Conservation (phyloP, 2,329 filamentous ascomycete genomes). For the Stachybotrys chartarum region DNA sequence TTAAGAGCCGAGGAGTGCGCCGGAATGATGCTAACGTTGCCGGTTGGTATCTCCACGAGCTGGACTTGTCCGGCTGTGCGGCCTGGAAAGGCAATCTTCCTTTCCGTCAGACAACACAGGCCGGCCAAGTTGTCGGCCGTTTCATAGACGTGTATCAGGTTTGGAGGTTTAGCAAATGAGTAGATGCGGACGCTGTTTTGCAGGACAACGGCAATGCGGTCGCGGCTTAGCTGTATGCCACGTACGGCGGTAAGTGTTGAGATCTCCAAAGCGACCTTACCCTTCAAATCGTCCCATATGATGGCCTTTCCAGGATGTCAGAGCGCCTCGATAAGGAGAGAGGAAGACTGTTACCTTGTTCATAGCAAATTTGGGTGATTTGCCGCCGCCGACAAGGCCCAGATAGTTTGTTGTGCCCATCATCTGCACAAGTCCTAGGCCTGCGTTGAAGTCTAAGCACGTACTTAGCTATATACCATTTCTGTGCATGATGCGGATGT, state of each 20-base stretch:
- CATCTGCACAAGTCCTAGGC: conserved; percentile 79
- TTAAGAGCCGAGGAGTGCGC: conserved; percentile 76
- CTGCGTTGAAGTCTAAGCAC: conserved; percentile 64
- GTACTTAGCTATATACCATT: background rate
- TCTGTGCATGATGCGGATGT: background rate
- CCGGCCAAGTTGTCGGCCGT: conserved; percentile 81
- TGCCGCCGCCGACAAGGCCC: conserved; percentile 82
- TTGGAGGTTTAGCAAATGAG: conserved; percentile 65
- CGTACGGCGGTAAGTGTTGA: conserved; percentile 75
- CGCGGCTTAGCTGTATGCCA: conserved; percentile 68
- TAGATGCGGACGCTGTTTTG: conserved; percentile 79
- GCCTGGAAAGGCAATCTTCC: conserved; percentile 78
- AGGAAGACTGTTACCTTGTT: conserved; percentile 56
- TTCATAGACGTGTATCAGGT: conserved; percentile 68
- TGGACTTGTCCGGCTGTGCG: conserved; percentile 83
- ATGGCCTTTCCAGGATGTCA: conserved; percentile 48
- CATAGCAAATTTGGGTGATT: conserved; percentile 74
- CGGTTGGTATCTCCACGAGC: conserved; percentile 68
- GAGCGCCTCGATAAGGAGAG: background rate
- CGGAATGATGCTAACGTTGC: conserved; percentile 87
- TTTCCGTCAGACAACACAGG: conserved; percentile 68
- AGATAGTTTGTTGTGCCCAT: conserved; percentile 81
- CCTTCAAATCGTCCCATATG: conserved; percentile 85
- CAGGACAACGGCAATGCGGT: conserved; percentile 72
- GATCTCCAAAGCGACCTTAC: conserved; percentile 66